Evolutionary conservation across 371 early-diverging fungal genomes (phyloP), one percentile per base, ranked within the genome.

Genomic region (Sporodiniella umbellata): DNA sequence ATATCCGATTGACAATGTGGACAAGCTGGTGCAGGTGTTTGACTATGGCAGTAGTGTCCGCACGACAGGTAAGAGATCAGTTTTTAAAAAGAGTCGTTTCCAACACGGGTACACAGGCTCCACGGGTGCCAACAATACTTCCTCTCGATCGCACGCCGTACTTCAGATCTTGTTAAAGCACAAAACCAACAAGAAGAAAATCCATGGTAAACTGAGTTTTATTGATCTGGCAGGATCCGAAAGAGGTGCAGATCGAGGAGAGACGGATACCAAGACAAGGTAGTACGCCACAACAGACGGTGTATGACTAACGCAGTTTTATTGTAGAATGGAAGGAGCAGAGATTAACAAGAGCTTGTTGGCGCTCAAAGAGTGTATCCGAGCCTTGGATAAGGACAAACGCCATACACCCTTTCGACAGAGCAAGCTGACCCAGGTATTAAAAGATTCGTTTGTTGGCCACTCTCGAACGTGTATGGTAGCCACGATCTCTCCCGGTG

Each of bases 141-240:
- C 98, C 5, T 98, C 99, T 10, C 81, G 99, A 23, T 98, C 98
- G 0, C 99, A 99, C 72, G 99, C 99, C 42, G 67, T 99, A 12
- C 79, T 99, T 61, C 95, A 95, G 72, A 83, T 99, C 22, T 75
- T 87, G 14, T 61, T 97, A 4, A 66, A 89, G 51, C 78, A 81
- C 37, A 80, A 78, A 45, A 61, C 70, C 3, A 58, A 75, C 21
- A 77, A 76, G 42, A 69, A 54, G 26, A 72, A 82, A 8, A 74
- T 86, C 14, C 64, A 67, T 54, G 94, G 95, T 37, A 98, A 96
- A 62, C 78, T 98, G 19, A 93, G 90, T 66, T 98, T 99, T 66
- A 96, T 99, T 48, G 99, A 99, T 78, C 72, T 99, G 51, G 99
- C 99, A 8, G 99, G 99, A 15, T 95, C 93, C 69, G 99, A 99